These are phyloP conservation scores for Fallopia convolvulus DNA, from an alignment of 148 eudicot species.

Conservation along the genomic window DNA sequence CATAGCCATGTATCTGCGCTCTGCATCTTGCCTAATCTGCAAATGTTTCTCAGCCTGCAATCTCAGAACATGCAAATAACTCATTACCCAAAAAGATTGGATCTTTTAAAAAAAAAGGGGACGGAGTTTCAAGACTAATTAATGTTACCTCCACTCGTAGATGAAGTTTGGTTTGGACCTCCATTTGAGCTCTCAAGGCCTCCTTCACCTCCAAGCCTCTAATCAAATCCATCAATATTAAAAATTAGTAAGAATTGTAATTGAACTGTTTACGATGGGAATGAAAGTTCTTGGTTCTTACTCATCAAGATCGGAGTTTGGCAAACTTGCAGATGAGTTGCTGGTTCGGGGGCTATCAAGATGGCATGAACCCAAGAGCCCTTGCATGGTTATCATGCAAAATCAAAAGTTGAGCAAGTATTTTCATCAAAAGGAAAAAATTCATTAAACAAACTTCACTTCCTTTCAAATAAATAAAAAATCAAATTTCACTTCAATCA, in stretches of 20 bases:
- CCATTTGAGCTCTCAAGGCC: conserved; percentile 86
- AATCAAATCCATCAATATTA: conserved; percentile 10
- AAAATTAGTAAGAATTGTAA: neutral
- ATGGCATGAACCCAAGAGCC: conserved; percentile 43
- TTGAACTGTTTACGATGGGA: neutral
- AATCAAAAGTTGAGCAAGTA: neutral
- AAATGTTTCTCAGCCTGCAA: conserved; percentile 77
- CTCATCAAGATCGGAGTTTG: conserved; percentile 61
- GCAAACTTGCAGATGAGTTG: conserved; percentile 60
- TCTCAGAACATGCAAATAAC: neutral
- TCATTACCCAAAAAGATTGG: neutral
- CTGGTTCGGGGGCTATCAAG: conserved; percentile 57
- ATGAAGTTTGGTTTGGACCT: conserved; percentile 75
- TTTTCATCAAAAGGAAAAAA: neutral
- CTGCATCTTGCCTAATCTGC: conserved; percentile 67
- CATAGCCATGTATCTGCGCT: conserved; percentile 62
- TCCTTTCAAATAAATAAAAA: no score
- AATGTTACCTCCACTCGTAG: conserved; percentile 66
- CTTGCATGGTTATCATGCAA: conserved; percentile 22
- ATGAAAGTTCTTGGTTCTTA: conserved; percentile 42
- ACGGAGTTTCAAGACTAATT: neutral
- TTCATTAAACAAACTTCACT: no score
- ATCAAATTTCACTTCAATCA: neutral
- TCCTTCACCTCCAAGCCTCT: conserved; percentile 80
- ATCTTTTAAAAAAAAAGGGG: neutral